Evolutionary conservation across 805 yeast species (phyloP), one percentile per base, ranked within the genome.

Genomic region (Metschnikowia arizonensis): DNA sequence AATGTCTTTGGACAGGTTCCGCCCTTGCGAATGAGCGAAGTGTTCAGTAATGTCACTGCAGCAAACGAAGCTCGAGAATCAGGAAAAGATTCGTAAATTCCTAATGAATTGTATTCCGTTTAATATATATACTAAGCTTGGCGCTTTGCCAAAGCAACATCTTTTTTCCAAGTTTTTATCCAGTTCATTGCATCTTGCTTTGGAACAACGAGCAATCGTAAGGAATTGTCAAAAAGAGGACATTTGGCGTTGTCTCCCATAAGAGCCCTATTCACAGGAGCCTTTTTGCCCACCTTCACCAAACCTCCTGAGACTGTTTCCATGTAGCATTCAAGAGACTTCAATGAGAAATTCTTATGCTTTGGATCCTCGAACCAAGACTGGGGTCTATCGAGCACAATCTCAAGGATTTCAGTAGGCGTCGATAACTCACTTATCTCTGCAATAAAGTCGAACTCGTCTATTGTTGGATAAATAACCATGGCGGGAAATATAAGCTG

Each of bases 271-370:
- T 79, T 77, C 18, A 91, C 61, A 1, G 85, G 69, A 18, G 81
- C 76, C 52, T 85, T 88, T 61, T 83, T 86, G 23, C 96, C 96
- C 4, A 85, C 79, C 63, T 88, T 88, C 36, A 88, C 82, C 49
- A 91, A 72, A 0, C 97, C 97, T 41, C 97, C 97, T 2, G 80
- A 58, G 26, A 67, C 73, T 0, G 97, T 88, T 62, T 88, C 97
- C 81, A 87, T 81, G 63, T 74, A 91, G 5, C 84, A 83, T 42
- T 85, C 83, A 21, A 89, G 65, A 44, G 76, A 77, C 51, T 76
- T 79, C 3, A 76, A 63, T 0, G 72, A 66, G 60, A 88, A 88
- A 48, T 81, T 77, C 33, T 59, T 53, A 53, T 84, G 88, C 50
- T 75, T 78, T 5, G 83, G 82, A 34, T 75, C 78, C 35, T 73